Evolutionary conservation across 2,329 filamentous ascomycete species (phyloP), one percentile per base, ranked within the genome.

Genomic region (Aspergillus sp.): DNA sequence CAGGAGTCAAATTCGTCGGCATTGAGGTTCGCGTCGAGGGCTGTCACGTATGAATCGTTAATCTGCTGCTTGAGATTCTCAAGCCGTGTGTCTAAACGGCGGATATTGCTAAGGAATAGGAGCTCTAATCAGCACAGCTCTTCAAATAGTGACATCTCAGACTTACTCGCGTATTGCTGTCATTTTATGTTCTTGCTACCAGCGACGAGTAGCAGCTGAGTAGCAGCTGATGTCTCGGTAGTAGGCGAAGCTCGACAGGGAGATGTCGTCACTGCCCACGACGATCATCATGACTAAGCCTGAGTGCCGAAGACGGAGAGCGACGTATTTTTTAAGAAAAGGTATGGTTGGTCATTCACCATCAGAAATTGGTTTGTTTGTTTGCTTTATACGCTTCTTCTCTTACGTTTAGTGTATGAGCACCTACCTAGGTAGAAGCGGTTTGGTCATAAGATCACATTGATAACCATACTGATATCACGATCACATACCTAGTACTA

Each of bases 41-140:
- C 53, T 33, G 26, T 42, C 46, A 41, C 33, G 48, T 45, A 52
- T 8, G 33, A 16, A 38, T 66, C 59, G 10, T 56, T 51, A 35
- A 65, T 58, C 36, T 65, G 62, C 48, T 84, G 74, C 60, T 83
- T 80, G 49, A 84, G 66, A 48, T 77, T 79, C 60, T 85, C 82
- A 49, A 85, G 73, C 57, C 82, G 79, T 52, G 74, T 73, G 65
- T 85, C 82, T 57, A 85, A 77, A 46, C 75, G 76, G 51, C 77
- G 79, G 52, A 84, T 72, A 61, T 83, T 81, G 66, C 80, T 82
- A 36, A 33, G 20, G 10, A 35, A n/a, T 24, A n/a, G 43, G 24
- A 42, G 22, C 35, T 35, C 9, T 8, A 8, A 30, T 44, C 20
- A 45, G 16, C 16, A 30, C 24, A 42, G 17, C 11, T 33, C 20